Conservation (phyloP, 306 rosid species). For the peach (Prunus persica) region Prunus_persica_NCBIv2 NC_034013.1:3562501-3563000, state of each 20-base stretch:
- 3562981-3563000: conserved; percentile 12
- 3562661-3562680: not conserved
- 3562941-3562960: not conserved
- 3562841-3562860: not conserved
- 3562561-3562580: not conserved
- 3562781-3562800: not conserved
- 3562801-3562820: not conserved
- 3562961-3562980: not conserved
- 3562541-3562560: not conserved
- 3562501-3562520: not conserved
- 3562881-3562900: conserved; percentile 3
- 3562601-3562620: not conserved
- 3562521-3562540: not conserved
- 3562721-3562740: not conserved
- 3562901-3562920: conserved; percentile 1
- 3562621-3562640: not conserved
- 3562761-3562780: not conserved
- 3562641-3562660: not conserved
- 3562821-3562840: not conserved
- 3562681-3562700: not conserved
- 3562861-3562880: not conserved
- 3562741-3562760: not conserved
- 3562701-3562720: not conserved
- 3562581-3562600: not conserved
- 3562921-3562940: not conserved